Percentiles rank a stretch among this genome's conserved stretches.
Evolutionary conservation across 2,329 filamentous ascomycete genomes (phyloP).

Genomic region (Verticillium nubilum): DNA sequence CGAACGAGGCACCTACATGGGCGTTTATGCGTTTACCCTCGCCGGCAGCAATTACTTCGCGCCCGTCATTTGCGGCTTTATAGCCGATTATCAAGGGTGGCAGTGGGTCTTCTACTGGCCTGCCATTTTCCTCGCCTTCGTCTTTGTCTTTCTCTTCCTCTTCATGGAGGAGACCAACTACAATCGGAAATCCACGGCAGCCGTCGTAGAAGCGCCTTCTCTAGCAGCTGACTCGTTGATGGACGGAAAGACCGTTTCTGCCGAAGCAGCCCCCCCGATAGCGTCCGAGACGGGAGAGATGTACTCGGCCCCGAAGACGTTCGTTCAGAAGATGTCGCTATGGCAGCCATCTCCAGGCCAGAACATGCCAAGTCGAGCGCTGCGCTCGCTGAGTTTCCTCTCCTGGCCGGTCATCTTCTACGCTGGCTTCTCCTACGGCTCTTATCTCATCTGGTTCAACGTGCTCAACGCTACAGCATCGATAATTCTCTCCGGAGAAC

Average conservation of each 20-base stretch:
- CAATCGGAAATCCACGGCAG: conserved; percentile 20
- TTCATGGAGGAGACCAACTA: conserved; percentile 58
- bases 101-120: conserved; percentile 38
- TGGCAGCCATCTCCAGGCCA: conserved; percentile 26
- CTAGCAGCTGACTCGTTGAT: background rate
- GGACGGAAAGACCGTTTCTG: background rate
- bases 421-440: conserved; percentile 33
- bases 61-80: conserved; percentile 38
- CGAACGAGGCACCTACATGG: conserved; percentile 36
- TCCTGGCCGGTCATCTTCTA: conserved; percentile 38
- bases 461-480: conserved; percentile 36
- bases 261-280: background rate
- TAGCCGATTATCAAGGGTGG: conserved; percentile 33
- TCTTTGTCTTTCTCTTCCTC: conserved; percentile 39
- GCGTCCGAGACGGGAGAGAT: conserved; percentile 6
- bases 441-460: conserved; percentile 36
- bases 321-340: conserved; percentile 34
- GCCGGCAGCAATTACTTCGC: conserved; percentile 37
- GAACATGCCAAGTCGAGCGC: conserved; percentile 29
- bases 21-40: conserved; percentile 33
- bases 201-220: background rate
- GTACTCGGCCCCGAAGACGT: conserved; percentile 28
- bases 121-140: conserved; percentile 28
- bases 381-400: conserved; percentile 29
- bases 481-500: conserved; percentile 29